Base-by-base conservation (phyloP, 2,329 filamentous ascomycete genomes). In the Colletotrichum neosansevieriae region DNA sequence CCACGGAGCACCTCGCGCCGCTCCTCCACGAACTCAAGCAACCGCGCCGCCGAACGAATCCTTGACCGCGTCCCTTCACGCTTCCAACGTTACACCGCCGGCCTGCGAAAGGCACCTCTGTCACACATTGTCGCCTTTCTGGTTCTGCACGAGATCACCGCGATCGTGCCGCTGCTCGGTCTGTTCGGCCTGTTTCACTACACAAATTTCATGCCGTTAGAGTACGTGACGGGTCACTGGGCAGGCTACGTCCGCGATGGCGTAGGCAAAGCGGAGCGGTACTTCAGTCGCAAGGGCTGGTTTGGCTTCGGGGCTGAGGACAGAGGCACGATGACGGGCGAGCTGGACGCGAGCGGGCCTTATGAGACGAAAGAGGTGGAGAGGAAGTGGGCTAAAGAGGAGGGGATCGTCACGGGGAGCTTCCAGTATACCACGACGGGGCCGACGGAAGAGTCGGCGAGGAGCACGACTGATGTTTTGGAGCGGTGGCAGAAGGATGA, bases 111-210 rank as follows among this genome's bases (percentile, higher is more conserved):
- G 63, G 94, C 94, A 1, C 96, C 96, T 0, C 79, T 94, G 50
- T 93, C 93, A 1, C 94, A 98, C 80, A 84, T 97, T 47, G 88
- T 91, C 1, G 91, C 95, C 0, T 99, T 99, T 78, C 83, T 98
- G 11, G 83, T 98, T 44, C 86, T 99, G 0, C 96, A 99, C 82
- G 96, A 99, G 79, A 77, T 98, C 50, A 98, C 96, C 0, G 95
- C 96, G 10, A 82, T 98, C 11, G 79, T 95, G 1, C 95, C 95
- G 0, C 80, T 98, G 0, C 78, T 97, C 44, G 91, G 88, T 0
- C 85, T 98, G 1, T 89, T 92, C 21, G 90, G 86, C 1, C 77
- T 89, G 1, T 97, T 99, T 79, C 93, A 98, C 80, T 94, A 93
- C 76, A 89, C 89, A 1, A 84, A 89, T 70, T 92, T 91, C 85